Evolutionary conservation across 1,284 basidiomycete genomes (phyloP).

Genomic region (Earliella scabrosa): DNA sequence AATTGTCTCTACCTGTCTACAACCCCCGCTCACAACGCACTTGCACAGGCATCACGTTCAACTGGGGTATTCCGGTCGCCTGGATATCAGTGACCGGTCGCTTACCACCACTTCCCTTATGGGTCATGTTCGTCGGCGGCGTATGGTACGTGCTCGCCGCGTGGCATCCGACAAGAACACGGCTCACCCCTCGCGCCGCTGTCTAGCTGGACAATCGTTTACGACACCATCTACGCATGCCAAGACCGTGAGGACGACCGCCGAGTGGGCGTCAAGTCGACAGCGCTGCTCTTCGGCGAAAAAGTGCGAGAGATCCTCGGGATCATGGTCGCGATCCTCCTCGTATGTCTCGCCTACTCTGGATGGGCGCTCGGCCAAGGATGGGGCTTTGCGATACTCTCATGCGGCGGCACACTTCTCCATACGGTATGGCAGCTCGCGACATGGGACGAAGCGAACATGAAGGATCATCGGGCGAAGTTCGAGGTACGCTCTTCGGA

Average conservation of each 20-base stretch:
- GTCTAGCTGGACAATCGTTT: conserved; percentile 70
- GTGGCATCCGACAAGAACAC: neutral
- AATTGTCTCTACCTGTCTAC: neutral
- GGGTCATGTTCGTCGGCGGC: conserved; percentile 44
- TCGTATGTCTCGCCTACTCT: conserved; percentile 49
- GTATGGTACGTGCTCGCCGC: conserved; percentile 39
- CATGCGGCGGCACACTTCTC: conserved; percentile 52
- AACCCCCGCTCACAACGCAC: neutral
- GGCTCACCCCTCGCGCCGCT: conserved; percentile 23
- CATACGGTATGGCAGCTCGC: conserved; percentile 63
- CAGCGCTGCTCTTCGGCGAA: conserved; percentile 57
- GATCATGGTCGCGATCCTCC: conserved; percentile 52
- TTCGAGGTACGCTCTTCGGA: conserved; percentile 14
- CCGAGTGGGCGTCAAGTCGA: conserved; percentile 57
- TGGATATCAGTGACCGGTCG: conserved; percentile 33
- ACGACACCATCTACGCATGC: conserved; percentile 68
- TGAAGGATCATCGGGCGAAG: conserved; percentile 59
- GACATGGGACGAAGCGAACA: conserved; percentile 54
- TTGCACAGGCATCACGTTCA: conserved; percentile 29
- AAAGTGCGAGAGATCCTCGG: conserved; percentile 60
- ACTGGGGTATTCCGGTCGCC: conserved; percentile 27
- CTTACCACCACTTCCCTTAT: conserved; percentile 42
- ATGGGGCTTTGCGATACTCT: conserved; percentile 54
- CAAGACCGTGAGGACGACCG: conserved; percentile 59
- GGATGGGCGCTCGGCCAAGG: conserved; percentile 57